Evolutionary conservation across 2,329 filamentous ascomycete genomes (phyloP).

Genomic region (Cryphonectria nitschkei): DNA sequence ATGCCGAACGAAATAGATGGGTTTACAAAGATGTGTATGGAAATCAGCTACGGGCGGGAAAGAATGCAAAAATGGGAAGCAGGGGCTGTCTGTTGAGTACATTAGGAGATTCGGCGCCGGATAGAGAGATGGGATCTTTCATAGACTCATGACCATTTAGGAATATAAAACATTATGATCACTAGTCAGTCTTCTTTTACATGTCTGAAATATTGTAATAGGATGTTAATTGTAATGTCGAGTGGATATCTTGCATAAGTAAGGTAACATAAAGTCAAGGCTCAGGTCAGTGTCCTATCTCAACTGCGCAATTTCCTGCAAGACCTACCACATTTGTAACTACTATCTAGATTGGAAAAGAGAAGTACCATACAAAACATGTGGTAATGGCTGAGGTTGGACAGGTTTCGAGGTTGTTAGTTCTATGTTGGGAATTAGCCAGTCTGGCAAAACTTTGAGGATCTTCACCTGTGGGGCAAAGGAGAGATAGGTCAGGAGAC

Average conservation of each 20-base stretch:
- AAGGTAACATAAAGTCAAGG: neutral
- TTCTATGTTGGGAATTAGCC: neutral
- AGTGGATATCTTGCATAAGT: neutral
- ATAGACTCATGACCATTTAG: no score
- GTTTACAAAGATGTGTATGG: conserved; percentile 12
- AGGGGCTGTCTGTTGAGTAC: neutral
- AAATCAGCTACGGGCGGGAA: conserved; percentile 16
- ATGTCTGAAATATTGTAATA: neutral
- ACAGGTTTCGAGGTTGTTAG: neutral
- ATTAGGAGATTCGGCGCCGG: no score
- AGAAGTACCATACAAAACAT: neutral
- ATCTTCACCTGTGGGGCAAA: neutral
- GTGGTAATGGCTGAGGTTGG: neutral
- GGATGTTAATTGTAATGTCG: neutral
- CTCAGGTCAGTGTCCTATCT: neutral
- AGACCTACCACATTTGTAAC: neutral
- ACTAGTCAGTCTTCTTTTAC: neutral
- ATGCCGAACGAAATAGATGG: conserved; percentile 18
- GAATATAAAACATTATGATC: neutral
- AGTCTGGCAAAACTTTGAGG: neutral
- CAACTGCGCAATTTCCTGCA: neutral
- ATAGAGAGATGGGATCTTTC: no score
- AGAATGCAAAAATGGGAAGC: conserved; percentile 22
- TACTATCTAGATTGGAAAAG: neutral
- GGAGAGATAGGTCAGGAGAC: neutral